Percentiles rank a stretch among this genome's conserved stretches.
Conservation (phyloP, 441 rosid species). For the Adansonia madagascariensis region DNA sequence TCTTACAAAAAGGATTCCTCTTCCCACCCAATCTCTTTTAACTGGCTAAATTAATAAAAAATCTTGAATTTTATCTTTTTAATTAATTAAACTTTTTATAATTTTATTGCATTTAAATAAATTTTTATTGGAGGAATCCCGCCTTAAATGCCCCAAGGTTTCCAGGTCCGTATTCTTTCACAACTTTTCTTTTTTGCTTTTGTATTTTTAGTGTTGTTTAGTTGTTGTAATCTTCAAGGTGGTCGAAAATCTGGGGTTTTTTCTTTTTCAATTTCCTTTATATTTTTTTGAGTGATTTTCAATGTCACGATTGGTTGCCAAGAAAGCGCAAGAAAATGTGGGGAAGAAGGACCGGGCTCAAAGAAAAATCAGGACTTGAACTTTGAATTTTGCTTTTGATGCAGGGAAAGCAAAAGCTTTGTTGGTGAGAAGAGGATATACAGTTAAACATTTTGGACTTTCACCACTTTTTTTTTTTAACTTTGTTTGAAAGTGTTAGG, state of each 20-base stretch:
- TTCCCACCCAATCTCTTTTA: too few species aligned
- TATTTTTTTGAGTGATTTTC: background rate
- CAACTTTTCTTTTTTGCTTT: background rate
- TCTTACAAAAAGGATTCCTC: too few species aligned
- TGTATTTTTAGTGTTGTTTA: background rate
- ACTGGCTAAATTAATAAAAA: too few species aligned
- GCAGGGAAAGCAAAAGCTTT: too few species aligned
- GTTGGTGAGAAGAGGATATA: too few species aligned
- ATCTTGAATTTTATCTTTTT: too few species aligned
- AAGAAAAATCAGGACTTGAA: background rate
- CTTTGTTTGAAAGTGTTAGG: too few species aligned
- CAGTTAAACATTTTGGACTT: too few species aligned
- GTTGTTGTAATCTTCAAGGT: background rate
- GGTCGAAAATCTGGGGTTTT: background rate
- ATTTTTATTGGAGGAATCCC: conserved; percentile 38
- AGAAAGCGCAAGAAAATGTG: conserved; percentile 3
- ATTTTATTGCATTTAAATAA: too few species aligned
- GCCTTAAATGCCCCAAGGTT: conserved; percentile 53
- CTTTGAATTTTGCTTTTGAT: background rate
- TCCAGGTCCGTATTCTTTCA: conserved; percentile 37
- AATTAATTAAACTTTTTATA: too few species aligned
- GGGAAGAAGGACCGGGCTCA: background rate
- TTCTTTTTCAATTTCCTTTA: background rate
- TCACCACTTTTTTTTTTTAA: too few species aligned
- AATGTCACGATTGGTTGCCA: background rate